phyloP scores from a whole-genome alignment of 176 grass and related monocot species.

The Hordeum marinum region DNA sequence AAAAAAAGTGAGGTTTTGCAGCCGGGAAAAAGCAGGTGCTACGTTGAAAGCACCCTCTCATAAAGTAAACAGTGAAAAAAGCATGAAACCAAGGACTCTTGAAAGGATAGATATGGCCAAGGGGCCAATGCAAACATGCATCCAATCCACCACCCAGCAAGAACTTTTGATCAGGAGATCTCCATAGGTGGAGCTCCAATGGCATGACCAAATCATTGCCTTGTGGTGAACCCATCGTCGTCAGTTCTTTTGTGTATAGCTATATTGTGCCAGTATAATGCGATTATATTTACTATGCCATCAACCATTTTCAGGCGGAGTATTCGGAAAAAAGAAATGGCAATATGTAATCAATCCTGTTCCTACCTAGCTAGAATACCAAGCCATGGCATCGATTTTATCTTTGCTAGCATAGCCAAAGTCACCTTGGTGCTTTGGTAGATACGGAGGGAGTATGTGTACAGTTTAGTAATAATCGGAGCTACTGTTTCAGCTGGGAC shows the following conservation, averaged over 20 bases:
- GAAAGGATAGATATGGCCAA: neutral
- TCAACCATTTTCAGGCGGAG: neutral
- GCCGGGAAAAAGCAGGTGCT: neutral
- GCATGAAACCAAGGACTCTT: neutral
- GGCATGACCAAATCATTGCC: neutral
- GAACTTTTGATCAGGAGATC: constrained; percentile 5
- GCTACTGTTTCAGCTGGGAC: neutral
- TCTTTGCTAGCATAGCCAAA: neutral
- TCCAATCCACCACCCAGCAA: neutral
- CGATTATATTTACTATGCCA: neutral
- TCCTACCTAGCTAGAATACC: neutral
- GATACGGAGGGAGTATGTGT: neutral
- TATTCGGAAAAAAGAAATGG: too few relatives aligned
- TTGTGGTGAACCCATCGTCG: too few relatives aligned
- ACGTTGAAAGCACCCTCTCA: neutral
- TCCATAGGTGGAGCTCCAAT: neutral
- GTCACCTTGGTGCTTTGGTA: neutral
- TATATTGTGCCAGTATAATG: neutral
- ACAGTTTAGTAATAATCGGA: neutral
- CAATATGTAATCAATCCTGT: neutral
- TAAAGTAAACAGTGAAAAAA: neutral
- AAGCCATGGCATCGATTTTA: neutral
- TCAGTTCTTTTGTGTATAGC: neutral
- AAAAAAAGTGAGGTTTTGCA: neutral
- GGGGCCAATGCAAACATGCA: constrained; percentile 11